phyloP scores from a whole-genome alignment of 2,329 filamentous ascomycete species.

The Neofusicoccum cordaticola region DNA sequence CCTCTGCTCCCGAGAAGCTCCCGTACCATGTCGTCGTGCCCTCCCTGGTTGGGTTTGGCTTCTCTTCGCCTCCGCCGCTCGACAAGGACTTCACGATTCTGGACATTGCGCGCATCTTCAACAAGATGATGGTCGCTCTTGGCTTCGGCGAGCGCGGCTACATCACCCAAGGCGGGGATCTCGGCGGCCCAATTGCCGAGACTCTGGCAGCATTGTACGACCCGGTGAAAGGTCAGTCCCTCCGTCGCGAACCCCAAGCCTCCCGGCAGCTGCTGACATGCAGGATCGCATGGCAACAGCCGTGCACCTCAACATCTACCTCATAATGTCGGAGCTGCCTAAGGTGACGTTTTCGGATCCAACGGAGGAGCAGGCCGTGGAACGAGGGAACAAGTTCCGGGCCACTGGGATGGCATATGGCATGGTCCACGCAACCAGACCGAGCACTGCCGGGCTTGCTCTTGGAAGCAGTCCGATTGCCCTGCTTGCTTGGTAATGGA shows the following conservation, averaged over 20 bases:
- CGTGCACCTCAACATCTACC: neutral
- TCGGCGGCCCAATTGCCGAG: constrained; percentile 48
- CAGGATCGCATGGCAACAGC: neutral
- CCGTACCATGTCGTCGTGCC: constrained; percentile 59
- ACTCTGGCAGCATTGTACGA: constrained; percentile 40
- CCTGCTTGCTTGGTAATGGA: constrained; percentile 50
- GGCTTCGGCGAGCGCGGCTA: constrained; percentile 53
- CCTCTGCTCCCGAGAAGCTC: constrained; percentile 40
- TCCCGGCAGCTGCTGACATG: neutral
- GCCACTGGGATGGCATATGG: constrained; percentile 50
- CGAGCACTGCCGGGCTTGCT: constrained; percentile 56
- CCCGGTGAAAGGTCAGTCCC: constrained; percentile 19
- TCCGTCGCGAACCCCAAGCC: neutral
- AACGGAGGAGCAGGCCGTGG: constrained; percentile 40
- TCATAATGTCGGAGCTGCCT: no score
- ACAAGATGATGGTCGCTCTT: constrained; percentile 52
- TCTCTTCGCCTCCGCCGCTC: constrained; percentile 49
- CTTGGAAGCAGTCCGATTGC: constrained; percentile 55
- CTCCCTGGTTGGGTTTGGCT: constrained; percentile 54
- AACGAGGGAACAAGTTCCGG: constrained; percentile 40
- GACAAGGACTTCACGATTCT: constrained; percentile 43
- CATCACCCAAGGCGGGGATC: constrained; percentile 57
- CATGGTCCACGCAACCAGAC: constrained; percentile 52
- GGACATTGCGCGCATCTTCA: constrained; percentile 45
- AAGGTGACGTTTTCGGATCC: neutral